phyloP scores from a whole-genome alignment of 176 grass and related monocot species.

The Hordeum vulgare region DNA sequence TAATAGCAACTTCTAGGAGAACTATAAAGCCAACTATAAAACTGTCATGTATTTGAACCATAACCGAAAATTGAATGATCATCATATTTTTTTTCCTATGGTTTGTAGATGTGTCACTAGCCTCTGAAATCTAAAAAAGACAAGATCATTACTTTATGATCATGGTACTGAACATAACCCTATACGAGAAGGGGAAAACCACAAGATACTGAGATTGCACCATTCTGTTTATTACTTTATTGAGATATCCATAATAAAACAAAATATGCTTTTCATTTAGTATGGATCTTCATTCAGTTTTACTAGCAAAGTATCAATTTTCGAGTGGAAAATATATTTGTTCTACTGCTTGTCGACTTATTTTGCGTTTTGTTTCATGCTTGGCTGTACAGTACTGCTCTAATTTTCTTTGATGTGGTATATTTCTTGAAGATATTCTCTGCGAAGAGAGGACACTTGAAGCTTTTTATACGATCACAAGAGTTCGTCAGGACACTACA shows the following conservation, averaged over 20 bases:
- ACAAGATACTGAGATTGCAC: not conserved
- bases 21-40: conserved; percentile 14
- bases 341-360: not conserved
- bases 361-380: conserved; percentile 14
- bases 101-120: not conserved
- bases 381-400: not conserved
- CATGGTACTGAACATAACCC: not conserved
- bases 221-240: not conserved
- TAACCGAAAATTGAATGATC: not conserved
- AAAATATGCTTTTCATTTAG: not conserved
- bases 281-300: conserved; percentile 2
- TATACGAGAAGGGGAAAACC: not conserved
- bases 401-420: conserved; percentile 28
- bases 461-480: conserved; percentile 69
- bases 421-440: conserved; percentile 82
- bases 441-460: conserved; percentile 78
- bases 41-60: not conserved
- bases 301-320: not conserved
- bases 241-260: not conserved
- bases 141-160: too few relatives aligned
- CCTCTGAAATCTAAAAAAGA: not conserved
- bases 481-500: conserved; percentile 90
- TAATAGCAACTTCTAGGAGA: not conserved
- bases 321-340: not conserved
- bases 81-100: not conserved